phyloP scores from a whole-genome alignment of 495 filamentous ascomycete species.

The Parathielavia hyrcaniae region DNA sequence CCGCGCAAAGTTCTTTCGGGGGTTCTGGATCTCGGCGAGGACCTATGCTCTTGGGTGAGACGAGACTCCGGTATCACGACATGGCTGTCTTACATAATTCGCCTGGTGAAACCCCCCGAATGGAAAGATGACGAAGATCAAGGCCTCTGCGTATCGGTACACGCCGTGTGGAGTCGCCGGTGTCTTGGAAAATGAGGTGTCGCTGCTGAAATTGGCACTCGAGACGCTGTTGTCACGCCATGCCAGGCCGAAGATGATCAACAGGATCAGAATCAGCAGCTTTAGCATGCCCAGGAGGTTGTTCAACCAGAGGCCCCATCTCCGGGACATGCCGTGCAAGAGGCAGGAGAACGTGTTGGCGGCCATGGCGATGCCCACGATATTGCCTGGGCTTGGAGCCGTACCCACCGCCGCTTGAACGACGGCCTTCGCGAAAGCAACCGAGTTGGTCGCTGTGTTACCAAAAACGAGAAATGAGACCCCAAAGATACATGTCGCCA shows the following conservation, averaged over 20 bases:
- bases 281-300: conserved; percentile 20
- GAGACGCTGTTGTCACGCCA: conserved; percentile 11
- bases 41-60: conserved; percentile 11
- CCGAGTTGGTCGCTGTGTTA: conserved; percentile 21
- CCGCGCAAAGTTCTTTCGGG: conserved; percentile 20
- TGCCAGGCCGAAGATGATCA: conserved; percentile 18
- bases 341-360: conserved; percentile 46
- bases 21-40: conserved; percentile 19
- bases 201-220: conserved; percentile 14
- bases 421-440: conserved; percentile 18
- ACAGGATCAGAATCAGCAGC: conserved; percentile 36
- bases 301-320: conserved; percentile 24
- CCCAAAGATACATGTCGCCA: conserved; percentile 22
- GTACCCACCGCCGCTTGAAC: conserved; percentile 10
- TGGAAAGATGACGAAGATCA: conserved; percentile 21
- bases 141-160: conserved; percentile 39
- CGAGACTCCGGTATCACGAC: neutral
- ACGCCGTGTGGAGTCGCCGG: conserved; percentile 12
- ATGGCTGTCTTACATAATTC: conserved; percentile 16
- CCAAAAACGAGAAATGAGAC: conserved; percentile 23
- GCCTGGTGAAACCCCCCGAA: conserved; percentile 25
- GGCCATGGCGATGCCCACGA: conserved; percentile 19
- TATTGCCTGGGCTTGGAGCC: neutral
- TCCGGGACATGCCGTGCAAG: conserved; percentile 35
- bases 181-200: conserved; percentile 10